Conservation (phyloP, 2,329 filamentous ascomycete genomes). For the Sphaerulina vaccinii region DNA sequence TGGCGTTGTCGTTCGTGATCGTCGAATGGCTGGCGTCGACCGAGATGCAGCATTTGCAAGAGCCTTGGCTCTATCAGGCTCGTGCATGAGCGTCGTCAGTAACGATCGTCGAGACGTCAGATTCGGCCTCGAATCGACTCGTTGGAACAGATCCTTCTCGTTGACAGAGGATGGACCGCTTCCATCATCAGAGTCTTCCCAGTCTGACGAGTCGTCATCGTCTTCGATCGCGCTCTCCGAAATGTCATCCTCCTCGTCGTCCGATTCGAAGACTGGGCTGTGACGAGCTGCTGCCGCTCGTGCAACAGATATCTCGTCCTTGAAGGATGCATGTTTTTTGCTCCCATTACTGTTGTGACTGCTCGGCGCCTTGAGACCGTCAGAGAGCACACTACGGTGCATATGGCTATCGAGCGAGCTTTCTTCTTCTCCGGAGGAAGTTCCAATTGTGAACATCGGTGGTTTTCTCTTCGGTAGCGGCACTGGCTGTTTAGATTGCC, state of each 20-base stretch:
- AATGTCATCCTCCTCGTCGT: slow-evolving; percentile 59
- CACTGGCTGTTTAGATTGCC: slow-evolving; percentile 33
- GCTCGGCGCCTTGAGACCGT: slow-evolving; percentile 49
- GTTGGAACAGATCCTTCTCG: slow-evolving; percentile 78
- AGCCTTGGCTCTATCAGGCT: slow-evolving; percentile 69
- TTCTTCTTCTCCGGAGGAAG: slow-evolving; percentile 80
- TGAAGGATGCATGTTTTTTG: slow-evolving; percentile 82
- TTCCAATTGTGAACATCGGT: slow-evolving; percentile 70
- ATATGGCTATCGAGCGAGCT: slow-evolving; percentile 69
- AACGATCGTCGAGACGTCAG: slow-evolving; percentile 83
- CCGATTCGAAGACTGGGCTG: slow-evolving; percentile 59
- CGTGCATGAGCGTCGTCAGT: slow-evolving; percentile 83
- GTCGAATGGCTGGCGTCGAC: slow-evolving; percentile 55
- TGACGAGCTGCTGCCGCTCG: slow-evolving; percentile 56
- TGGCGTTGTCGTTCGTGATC: slow-evolving; percentile 65
- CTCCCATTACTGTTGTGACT: slow-evolving; percentile 40
- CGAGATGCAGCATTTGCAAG: slow-evolving; percentile 65
- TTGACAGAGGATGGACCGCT: slow-evolving; percentile 75
- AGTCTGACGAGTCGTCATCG: slow-evolving; percentile 48
- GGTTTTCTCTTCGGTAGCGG: slow-evolving; percentile 64
- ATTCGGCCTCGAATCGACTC: slow-evolving; percentile 84
- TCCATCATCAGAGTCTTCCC: slow-evolving; percentile 64
- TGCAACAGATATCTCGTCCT: slow-evolving; percentile 68
- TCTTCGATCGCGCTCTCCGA: slow-evolving; percentile 78
- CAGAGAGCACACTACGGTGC: slow-evolving; percentile 55